phyloP scores from a whole-genome alignment of 202 grass and related monocot genomes.

The Miscanthus sacchariflorus region DNA sequence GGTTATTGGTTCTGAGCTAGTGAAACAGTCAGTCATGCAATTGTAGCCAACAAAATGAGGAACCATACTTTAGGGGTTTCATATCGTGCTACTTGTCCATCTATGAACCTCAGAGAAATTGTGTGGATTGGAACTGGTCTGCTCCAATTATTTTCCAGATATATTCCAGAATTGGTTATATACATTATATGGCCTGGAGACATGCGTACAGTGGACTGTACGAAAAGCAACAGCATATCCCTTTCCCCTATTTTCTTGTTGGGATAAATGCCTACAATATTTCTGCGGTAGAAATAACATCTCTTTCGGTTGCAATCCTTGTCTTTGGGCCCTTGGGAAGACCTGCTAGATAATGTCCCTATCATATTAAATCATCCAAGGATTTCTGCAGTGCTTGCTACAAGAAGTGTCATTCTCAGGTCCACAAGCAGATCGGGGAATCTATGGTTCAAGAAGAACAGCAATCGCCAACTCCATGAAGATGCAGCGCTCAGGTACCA shows the following conservation, averaged over 20 bases:
- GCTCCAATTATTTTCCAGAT: not conserved
- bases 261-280: not conserved
- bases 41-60: constrained; percentile 5
- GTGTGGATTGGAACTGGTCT: not conserved
- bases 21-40: not conserved
- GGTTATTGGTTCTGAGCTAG: constrained; percentile 7
- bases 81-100: constrained; percentile 17
- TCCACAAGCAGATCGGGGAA: too few species aligned
- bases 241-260: not conserved
- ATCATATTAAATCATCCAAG: not conserved
- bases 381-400: not conserved
- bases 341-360: not conserved
- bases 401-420: not conserved
- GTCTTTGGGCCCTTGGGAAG: not conserved
- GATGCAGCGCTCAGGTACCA: not conserved
- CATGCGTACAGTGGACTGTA: not conserved
- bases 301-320: constrained; percentile 2
- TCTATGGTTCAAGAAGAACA: not conserved
- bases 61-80: not conserved
- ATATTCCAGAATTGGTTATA: not conserved
- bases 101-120: not conserved
- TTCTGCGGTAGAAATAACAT: constrained; percentile 8
- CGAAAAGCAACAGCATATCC: not conserved
- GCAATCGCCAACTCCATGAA: not conserved
- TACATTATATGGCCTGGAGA: not conserved